A percentile compares a stretch with the other conserved stretches of the same genome.
Conservation (phyloP, 2,329 filamentous ascomycete species). For the Trichoderma lentiforme region DNA sequence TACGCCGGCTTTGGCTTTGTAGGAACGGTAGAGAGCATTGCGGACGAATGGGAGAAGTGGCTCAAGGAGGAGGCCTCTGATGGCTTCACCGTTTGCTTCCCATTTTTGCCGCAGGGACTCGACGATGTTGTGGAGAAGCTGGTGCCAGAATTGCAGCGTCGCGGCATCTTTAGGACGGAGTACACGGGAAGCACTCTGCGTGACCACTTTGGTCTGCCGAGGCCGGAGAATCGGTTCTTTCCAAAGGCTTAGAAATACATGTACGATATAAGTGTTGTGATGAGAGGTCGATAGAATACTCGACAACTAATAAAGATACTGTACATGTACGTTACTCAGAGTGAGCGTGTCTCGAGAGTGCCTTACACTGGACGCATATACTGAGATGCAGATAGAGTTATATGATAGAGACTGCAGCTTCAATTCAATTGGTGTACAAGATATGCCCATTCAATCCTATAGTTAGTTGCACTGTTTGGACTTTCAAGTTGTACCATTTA, state of each 20-base stretch:
- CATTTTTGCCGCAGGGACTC: constrained; percentile 49
- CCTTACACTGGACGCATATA: background rate
- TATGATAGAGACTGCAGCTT: background rate
- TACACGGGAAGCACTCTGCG: constrained; percentile 51
- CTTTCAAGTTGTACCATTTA: background rate
- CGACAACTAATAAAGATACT: background rate
- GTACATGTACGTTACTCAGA: background rate
- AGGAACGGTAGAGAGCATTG: constrained; percentile 46
- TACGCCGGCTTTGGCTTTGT: constrained; percentile 50
- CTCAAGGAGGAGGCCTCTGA: constrained; percentile 46
- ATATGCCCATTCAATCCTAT: background rate
- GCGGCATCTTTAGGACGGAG: constrained; percentile 49
- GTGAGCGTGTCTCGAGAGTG: background rate
- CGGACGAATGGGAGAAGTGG: constrained; percentile 49
- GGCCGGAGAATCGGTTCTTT: constrained; percentile 42
- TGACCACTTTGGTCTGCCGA: constrained; percentile 51
- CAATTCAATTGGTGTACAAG: background rate
- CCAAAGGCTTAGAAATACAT: background rate
- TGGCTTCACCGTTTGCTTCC: constrained; percentile 50
- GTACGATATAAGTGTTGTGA: background rate
- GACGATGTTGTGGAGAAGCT: constrained; percentile 46
- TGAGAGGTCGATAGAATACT: background rate
- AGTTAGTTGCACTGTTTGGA: background rate
- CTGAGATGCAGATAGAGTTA: background rate
- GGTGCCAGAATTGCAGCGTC: constrained; percentile 49